Evolutionary conservation across 164 flowering plant genomes (phyloP), one percentile per base, ranked within the genome.

Genomic region (Nelumbo lutea): DNA sequence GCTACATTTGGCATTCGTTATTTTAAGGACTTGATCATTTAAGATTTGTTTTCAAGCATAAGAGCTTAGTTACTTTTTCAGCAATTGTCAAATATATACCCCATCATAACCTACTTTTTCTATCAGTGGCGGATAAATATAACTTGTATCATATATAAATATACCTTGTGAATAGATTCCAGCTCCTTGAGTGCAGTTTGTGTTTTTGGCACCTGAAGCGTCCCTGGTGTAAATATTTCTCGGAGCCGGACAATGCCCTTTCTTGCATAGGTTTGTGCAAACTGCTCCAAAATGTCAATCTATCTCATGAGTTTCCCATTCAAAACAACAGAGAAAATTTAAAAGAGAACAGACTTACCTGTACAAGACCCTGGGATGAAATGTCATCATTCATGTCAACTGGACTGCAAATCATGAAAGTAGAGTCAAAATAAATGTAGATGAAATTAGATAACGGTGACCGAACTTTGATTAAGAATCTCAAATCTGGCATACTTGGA

Each of bases 121-220:
- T 27, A 27, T 27, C 27, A 27, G 27, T 27, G 27, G 27, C 27
- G 27, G 27, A 27, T 27, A 27, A 27, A 0, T 27, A 27, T 27
- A 27, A 27, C 27, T 27, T 27, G 27, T 27, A 27, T 27, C 27
- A 27, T 27, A 11, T 13, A 11, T 52, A 52, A 52, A 52, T 10
- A 52, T 52, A 95, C 97, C 97, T 95, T 91, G 88, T 95, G 97
- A 71, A 95, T 79, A 8, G 97, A 91, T 85, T 95, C 98, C 66
- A 95, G 93, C 73, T 90, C 97, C 78, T 85, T 80, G 27, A 95
- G 86, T 59, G 70, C 94, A 61, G 64, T 59, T 15, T 72, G 88
- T 66, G 97, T 81, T 75, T 80, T 84, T 9, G 98, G 98, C 62
- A 92, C 89, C 75, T 82, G 61, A 62, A 95, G 94, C 6, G 87